phyloP scores from a whole-genome alignment of 176 grass and related monocot species.

The Carex scoparia region DNA sequence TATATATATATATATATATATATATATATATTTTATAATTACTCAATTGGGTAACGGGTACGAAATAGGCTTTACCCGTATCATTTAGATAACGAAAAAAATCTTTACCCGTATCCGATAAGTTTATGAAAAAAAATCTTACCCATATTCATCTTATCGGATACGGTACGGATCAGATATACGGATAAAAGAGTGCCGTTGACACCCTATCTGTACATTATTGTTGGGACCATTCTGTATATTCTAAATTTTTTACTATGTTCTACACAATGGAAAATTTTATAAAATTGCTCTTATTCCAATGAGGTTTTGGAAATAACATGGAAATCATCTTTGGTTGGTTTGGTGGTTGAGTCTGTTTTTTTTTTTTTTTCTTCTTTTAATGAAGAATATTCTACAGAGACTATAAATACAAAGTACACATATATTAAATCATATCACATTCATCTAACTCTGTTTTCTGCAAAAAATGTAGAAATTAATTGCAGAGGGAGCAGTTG shows the following conservation, averaged over 20 bases:
- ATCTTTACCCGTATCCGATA: too few species aligned
- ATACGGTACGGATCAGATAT: too few species aligned
- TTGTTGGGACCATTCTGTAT: background rate
- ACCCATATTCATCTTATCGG: too few species aligned
- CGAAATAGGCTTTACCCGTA: too few species aligned
- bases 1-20: too few species aligned
- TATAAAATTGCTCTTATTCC: background rate
- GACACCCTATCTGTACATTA: background rate
- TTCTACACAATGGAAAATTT: background rate
- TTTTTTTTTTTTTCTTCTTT: background rate
- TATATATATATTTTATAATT: too few species aligned
- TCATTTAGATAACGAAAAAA: too few species aligned
- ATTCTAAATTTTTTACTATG: background rate
- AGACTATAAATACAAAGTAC: background rate
- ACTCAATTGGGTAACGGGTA: too few species aligned
- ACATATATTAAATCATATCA: background rate
- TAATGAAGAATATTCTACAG: background rate
- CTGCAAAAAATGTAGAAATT: conserved; percentile 39
- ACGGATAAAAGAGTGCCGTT: too few species aligned
- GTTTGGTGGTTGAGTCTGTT: background rate
- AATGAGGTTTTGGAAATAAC: background rate
- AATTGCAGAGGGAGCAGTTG: conserved; percentile 63
- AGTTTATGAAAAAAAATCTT: too few species aligned
- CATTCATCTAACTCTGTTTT: background rate
- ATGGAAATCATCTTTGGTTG: background rate